Evolutionary conservation across 78 protist genomes (phyloP).

Genomic region (Dictyostelium citrinum): DNA sequence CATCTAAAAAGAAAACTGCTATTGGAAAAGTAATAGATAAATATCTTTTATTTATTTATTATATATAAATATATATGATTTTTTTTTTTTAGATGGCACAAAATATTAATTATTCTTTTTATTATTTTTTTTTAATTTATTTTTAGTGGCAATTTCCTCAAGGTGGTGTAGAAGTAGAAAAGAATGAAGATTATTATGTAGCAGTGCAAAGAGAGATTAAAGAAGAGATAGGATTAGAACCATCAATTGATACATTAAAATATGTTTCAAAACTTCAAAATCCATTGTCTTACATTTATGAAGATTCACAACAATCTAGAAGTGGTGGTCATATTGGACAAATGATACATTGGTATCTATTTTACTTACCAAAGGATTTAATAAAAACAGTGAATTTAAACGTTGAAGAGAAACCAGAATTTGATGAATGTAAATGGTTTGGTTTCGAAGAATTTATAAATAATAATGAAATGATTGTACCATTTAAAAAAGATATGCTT

Average conservation of each 20-base stretch:
- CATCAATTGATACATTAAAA: neutral
- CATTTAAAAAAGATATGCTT: constrained; percentile 44
- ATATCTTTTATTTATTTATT: neutral
- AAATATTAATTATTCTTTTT: too few species aligned
- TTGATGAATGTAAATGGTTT: constrained; percentile 19
- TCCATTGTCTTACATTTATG: neutral
- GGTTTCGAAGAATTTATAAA: neutral
- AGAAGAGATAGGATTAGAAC: constrained; percentile 53
- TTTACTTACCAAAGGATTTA: neutral
- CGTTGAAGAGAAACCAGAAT: constrained; percentile 34
- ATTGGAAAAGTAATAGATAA: neutral
- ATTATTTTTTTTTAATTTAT: neutral
- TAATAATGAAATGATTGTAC: neutral
- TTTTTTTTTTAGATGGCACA: neutral
- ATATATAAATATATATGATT: neutral
- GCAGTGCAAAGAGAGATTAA: constrained; percentile 61
- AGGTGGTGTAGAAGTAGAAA: constrained; percentile 50
- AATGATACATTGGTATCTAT: constrained; percentile 34
- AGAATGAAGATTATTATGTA: constrained; percentile 24
- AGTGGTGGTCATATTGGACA: constrained; percentile 15
- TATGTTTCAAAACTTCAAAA: constrained; percentile 1
- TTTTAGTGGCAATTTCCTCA: constrained; percentile 54
- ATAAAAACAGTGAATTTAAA: neutral
- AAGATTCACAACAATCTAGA: neutral
- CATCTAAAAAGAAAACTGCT: constrained; percentile 28